Percentiles rank a stretch among this genome's conserved stretches.
phyloP scores from a whole-genome alignment of 2,329 filamentous ascomycete species.

The Neonectria sp. region DNA sequence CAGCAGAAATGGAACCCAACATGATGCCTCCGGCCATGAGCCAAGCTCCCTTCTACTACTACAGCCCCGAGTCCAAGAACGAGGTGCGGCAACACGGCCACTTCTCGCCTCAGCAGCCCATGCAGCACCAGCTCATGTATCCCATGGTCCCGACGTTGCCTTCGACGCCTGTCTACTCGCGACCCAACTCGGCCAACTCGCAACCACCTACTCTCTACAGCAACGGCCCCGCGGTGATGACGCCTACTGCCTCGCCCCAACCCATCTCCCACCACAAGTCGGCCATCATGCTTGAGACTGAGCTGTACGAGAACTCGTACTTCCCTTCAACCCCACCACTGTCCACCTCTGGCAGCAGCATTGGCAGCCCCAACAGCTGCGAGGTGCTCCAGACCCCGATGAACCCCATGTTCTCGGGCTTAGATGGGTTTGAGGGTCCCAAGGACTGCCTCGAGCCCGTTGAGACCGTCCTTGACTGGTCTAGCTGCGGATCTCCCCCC shows the following conservation, averaged over 20 bases:
- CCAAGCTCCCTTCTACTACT: conserved; percentile 89
- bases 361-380: conserved; percentile 86
- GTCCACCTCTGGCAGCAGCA: conserved; percentile 86
- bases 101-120: conserved; percentile 74
- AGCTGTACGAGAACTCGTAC: conserved; percentile 78
- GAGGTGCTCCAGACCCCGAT: conserved; percentile 87
- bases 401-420: conserved; percentile 82
- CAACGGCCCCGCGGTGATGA: conserved; percentile 75
- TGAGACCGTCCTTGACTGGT: conserved; percentile 85
- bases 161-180: conserved; percentile 75
- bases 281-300: conserved; percentile 83
- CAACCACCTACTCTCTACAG: conserved; percentile 72
- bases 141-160: conserved; percentile 71
- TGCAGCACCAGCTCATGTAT: conserved; percentile 60
- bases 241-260: conserved; percentile 82
- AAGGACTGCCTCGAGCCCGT: conserved; percentile 81
- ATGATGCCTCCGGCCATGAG: conserved; percentile 75
- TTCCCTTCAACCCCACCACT: conserved; percentile 91
- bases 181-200: conserved; percentile 77
- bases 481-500: conserved; percentile 83
- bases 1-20: conserved; percentile 74
- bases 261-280: conserved; percentile 84
- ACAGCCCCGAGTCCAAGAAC: conserved; percentile 81
- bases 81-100: conserved; percentile 75
- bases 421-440: conserved; percentile 74